Conservation (phyloP, 805 yeast genomes). For the Ogataea ganodermae region DNA sequence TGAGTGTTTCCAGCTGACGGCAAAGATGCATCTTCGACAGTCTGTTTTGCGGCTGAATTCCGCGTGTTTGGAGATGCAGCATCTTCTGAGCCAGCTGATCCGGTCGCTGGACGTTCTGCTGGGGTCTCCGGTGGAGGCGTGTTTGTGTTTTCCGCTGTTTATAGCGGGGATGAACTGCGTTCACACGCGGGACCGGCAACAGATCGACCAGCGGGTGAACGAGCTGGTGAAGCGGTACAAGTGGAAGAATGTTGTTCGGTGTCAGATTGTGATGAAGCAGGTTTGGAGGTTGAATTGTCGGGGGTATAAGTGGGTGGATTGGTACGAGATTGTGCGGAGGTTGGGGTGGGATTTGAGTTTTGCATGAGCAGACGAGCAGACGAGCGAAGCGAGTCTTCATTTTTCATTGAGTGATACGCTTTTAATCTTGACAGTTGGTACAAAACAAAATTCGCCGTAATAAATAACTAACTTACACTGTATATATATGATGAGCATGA, state of each 20-base stretch:
- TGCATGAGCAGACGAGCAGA: slow-evolving; percentile 43
- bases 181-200: slow-evolving; percentile 49
- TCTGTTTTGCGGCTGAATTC: slow-evolving; percentile 63
- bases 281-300: slow-evolving; percentile 50
- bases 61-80: slow-evolving; percentile 62
- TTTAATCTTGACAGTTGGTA: no score
- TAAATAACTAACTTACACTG: no score
- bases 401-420: no score
- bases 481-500: no score
- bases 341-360: slow-evolving; percentile 80
- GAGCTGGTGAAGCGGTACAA: slow-evolving; percentile 62
- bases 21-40: slow-evolving; percentile 67
- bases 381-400: background rate
- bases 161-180: slow-evolving; percentile 73
- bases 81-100: slow-evolving; percentile 53
- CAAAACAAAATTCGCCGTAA: no score
- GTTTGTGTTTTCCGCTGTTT: slow-evolving; percentile 74
- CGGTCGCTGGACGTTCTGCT: slow-evolving; percentile 61
- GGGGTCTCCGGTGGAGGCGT: slow-evolving; percentile 69
- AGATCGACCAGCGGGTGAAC: slow-evolving; percentile 54
- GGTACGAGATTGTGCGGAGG: slow-evolving; percentile 66
- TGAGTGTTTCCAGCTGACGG: slow-evolving; percentile 69
- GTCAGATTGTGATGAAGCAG: slow-evolving; percentile 44
- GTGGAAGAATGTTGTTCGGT: slow-evolving; percentile 60
- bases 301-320: slow-evolving; percentile 67